These are phyloP conservation scores for Carnegiea gigantea DNA, from an alignment of 179 eudicot genomes.

Conservation along the genomic window DNA sequence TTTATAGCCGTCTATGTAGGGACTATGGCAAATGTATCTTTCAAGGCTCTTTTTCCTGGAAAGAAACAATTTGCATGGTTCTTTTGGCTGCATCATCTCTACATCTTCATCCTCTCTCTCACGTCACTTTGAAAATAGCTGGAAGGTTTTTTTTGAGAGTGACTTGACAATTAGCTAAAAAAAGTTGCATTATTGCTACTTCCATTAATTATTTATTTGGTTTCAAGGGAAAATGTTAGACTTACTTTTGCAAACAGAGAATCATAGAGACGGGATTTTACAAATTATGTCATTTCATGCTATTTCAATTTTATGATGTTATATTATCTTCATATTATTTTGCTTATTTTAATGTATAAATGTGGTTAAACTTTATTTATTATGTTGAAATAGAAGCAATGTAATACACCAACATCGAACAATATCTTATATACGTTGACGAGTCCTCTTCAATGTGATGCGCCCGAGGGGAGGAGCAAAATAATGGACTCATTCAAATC, in stretches of 20 bases:
- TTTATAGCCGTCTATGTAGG: background rate
- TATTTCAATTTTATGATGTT: no score
- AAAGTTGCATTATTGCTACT: slow-evolving; percentile 5
- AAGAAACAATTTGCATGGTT: background rate
- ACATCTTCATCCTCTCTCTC: background rate
- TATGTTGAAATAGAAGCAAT: no score
- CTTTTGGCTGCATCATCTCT: background rate
- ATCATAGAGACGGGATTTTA: slow-evolving; percentile 5
- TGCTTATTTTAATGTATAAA: no score
- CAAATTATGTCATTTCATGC: no score
- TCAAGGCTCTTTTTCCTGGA: background rate
- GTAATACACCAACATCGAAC: no score
- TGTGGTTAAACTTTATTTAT: no score
- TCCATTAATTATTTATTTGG: slow-evolving; percentile 1
- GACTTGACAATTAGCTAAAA: slow-evolving; percentile 1
- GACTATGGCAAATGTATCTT: background rate
- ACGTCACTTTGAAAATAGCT: background rate
- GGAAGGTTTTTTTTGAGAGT: background rate
- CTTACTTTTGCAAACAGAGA: background rate
- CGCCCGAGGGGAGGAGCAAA: no score
- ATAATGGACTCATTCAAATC: no score
- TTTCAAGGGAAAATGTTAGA: background rate
- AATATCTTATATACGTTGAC: no score
- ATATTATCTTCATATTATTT: no score
- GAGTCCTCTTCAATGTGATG: no score